A percentile compares a stretch with the other conserved stretches of the same genome.
Evolutionary conservation across 2,329 filamentous ascomycete species (phyloP).

Genomic region (Canariomyces notabilis): DNA sequence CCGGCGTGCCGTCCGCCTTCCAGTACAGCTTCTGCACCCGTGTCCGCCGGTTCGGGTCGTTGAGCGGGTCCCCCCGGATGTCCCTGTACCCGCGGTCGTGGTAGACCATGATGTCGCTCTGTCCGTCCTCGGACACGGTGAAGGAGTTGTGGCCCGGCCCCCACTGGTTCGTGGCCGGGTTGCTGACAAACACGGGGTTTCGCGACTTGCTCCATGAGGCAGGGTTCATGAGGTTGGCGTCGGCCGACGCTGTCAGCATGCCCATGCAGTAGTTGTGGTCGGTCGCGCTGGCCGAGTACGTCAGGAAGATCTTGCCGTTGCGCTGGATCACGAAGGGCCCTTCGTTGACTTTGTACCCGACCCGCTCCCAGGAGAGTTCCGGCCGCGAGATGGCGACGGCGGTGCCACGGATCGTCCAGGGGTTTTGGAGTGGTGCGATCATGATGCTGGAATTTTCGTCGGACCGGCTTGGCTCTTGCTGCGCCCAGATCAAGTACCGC

Average conservation of each 20-base stretch:
- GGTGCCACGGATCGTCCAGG: conserved; percentile 26
- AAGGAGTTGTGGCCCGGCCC: conserved; percentile 30
- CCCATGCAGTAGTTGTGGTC: conserved; percentile 30
- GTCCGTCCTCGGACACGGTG: conserved; percentile 28
- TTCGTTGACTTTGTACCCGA: conserved; percentile 25
- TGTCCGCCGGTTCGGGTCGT: conserved; percentile 26
- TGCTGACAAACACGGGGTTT: conserved; percentile 27
- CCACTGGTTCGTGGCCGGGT: conserved; percentile 26
- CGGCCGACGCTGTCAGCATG: conserved; percentile 20
- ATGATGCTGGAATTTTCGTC: conserved; percentile 27
- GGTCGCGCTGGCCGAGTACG: conserved; percentile 24
- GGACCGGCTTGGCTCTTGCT: conserved; percentile 22
- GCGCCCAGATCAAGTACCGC: conserved; percentile 30
- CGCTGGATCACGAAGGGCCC: conserved; percentile 19
- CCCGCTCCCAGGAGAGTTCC: conserved; percentile 18
- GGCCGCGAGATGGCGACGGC: conserved; percentile 22
- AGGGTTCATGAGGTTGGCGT: conserved; percentile 25
- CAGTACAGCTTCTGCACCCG: conserved; percentile 31
- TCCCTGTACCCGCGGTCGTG: conserved; percentile 26
- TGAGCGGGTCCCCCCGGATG: conserved; percentile 28
- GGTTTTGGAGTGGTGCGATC: conserved; percentile 26
- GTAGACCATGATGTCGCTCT: conserved; percentile 28
- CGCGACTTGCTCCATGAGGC: conserved; percentile 25
- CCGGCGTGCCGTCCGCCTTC: conserved; percentile 27
- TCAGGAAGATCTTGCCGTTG: conserved; percentile 21